These are phyloP conservation scores for Thielaviopsis populi DNA, from an alignment of 2,329 filamentous ascomycete species.

Conservation along the genomic window DNA sequence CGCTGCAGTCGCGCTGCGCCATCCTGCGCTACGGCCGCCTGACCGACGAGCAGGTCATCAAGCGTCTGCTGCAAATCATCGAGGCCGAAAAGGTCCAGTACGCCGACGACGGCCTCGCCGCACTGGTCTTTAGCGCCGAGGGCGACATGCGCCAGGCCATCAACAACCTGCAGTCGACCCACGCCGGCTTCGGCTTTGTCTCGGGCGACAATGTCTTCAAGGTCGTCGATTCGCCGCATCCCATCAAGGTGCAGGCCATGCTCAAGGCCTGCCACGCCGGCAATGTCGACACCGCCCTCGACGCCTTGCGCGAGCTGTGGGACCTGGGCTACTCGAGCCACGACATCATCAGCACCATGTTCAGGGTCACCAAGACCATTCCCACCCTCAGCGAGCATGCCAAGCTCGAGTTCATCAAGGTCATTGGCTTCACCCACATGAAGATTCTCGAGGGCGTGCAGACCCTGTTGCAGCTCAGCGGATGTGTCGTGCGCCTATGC, in stretches of 20 bases:
- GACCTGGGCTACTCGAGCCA: slow-evolving; percentile 92
- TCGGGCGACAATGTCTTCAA: slow-evolving; percentile 96
- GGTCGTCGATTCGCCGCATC: slow-evolving; percentile 92
- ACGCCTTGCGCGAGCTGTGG: slow-evolving; percentile 82
- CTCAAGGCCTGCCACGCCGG: slow-evolving; percentile 92
- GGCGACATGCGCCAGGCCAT: slow-evolving; percentile 98
- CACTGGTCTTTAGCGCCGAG: slow-evolving; percentile 93
- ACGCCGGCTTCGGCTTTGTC: slow-evolving; percentile 90
- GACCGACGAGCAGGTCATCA: slow-evolving; percentile 84
- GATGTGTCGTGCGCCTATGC: slow-evolving; percentile 78
- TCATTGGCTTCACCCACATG: slow-evolving; percentile 99
- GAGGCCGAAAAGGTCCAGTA: slow-evolving; percentile 82
- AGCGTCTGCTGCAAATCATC: slow-evolving; percentile 80
- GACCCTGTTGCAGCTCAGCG: slow-evolving; percentile 83
- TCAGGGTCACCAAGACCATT: slow-evolving; percentile 92
- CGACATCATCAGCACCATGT: slow-evolving; percentile 99
- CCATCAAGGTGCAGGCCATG: slow-evolving; percentile 97
- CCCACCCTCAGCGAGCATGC: slow-evolving; percentile 83
- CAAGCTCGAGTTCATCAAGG: slow-evolving; percentile 94
- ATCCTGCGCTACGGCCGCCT: slow-evolving; percentile 87
- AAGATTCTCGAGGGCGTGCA: slow-evolving; percentile 96
- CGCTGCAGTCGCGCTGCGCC: slow-evolving; percentile 90
- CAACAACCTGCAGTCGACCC: slow-evolving; percentile 92
- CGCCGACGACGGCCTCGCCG: slow-evolving; percentile 84
- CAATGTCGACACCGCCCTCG: slow-evolving; percentile 75